Evolutionary conservation across 768 basidiomycete genomes (phyloP).

Genomic region (Hygrocybe punicea): DNA sequence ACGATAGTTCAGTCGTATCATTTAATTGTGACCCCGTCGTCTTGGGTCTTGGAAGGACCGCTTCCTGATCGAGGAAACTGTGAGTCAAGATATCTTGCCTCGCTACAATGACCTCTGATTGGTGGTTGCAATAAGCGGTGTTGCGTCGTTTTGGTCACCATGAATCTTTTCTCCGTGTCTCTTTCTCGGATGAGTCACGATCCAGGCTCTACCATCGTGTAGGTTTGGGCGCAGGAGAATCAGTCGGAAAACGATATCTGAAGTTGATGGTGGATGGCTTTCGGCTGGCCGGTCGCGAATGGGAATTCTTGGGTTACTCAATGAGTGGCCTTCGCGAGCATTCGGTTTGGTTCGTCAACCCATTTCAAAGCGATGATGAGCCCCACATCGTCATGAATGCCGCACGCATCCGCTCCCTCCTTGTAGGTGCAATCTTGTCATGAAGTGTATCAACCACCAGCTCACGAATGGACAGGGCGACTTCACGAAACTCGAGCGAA

Average conservation of each 20-base stretch:
- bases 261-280: conserved; percentile 34
- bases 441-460: background rate
- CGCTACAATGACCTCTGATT: background rate
- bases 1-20: conserved; percentile 33
- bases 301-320: conserved; percentile 50
- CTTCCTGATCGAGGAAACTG: conserved; percentile 20
- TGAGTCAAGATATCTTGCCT: background rate
- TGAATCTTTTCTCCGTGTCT: conserved; percentile 47
- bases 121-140: conserved; percentile 1
- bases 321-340: conserved; percentile 52
- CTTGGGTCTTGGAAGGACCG: conserved; percentile 39
- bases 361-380: conserved; percentile 32
- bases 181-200: conserved; percentile 47
- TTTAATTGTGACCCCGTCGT: conserved; percentile 40
- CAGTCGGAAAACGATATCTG: conserved; percentile 36
- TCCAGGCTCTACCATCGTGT: conserved; percentile 35
- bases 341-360: conserved; percentile 47
- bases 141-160: conserved; percentile 32
- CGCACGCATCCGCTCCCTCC: conserved; percentile 27
- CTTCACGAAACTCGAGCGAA: conserved; percentile 34
- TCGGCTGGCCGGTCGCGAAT: conserved; percentile 42
- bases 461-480: conserved; percentile 31
- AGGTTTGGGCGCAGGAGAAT: conserved; percentile 26
- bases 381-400: conserved; percentile 19
- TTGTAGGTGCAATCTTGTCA: conserved; percentile 23